A percentile compares a stretch with the other conserved stretches of the same genome.
Evolutionary conservation across 805 yeast genomes (phyloP).

Genomic region (Metschnikowia koreensis): DNA sequence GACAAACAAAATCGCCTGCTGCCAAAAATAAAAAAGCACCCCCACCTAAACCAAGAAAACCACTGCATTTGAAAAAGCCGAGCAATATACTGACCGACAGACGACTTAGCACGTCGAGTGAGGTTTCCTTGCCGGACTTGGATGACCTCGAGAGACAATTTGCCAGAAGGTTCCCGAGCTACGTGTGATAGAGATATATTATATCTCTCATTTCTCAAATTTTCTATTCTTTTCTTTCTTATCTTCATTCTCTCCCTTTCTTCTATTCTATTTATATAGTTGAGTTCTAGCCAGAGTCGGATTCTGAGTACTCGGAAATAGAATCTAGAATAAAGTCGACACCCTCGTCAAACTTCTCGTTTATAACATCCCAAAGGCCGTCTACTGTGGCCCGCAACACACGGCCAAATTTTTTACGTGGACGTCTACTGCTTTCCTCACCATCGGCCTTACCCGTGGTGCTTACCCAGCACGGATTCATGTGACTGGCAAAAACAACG

Average conservation of each 20-base stretch:
- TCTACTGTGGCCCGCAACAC: slow-evolving; percentile 73
- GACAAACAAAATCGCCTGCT: not conserved
- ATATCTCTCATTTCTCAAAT: not conserved
- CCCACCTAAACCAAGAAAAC: slow-evolving; percentile 68
- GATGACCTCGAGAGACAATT: slow-evolving; percentile 61
- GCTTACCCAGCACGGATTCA: slow-evolving; percentile 79
- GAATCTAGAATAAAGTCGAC: slow-evolving; percentile 80
- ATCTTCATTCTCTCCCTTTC: no score
- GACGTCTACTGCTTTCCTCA: slow-evolving; percentile 53
- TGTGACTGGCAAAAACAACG: slow-evolving; percentile 69
- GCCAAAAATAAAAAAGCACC: slow-evolving; percentile 40
- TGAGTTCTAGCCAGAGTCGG: slow-evolving; percentile 12
- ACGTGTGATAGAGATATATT: slow-evolving; percentile 30
- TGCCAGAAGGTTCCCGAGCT: slow-evolving; percentile 59
- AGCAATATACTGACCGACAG: slow-evolving; percentile 22
- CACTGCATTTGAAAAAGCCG: slow-evolving; percentile 44
- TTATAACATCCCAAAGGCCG: slow-evolving; percentile 72
- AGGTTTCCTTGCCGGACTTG: slow-evolving; percentile 48
- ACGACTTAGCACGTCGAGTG: slow-evolving; percentile 37
- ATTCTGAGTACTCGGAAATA: slow-evolving; percentile 43
- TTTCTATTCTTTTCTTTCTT: no score
- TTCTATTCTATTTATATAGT: not conserved
- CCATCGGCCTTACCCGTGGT: slow-evolving; percentile 29
- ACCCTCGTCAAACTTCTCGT: slow-evolving; percentile 82
- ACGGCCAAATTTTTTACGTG: slow-evolving; percentile 88